Conservation (phyloP, 371 early-diverging fungal genomes). For the Entomophthora muscae region DNA sequence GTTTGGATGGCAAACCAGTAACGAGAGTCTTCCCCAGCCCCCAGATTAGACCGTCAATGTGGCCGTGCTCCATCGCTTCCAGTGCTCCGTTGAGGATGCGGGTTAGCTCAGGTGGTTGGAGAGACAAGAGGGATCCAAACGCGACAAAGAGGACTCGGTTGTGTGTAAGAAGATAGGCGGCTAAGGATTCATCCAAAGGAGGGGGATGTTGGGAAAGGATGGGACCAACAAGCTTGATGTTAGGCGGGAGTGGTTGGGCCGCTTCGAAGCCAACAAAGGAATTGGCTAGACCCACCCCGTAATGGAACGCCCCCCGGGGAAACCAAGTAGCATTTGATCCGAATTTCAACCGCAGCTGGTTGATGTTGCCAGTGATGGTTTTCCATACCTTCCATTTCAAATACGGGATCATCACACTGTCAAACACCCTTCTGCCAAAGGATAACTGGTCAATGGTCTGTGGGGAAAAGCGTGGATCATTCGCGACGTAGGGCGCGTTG, state of each 20-base stretch:
- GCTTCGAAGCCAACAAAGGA: not conserved
- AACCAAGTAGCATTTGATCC: not conserved
- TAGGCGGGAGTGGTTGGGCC: slow-evolving; percentile 1
- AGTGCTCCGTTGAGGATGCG: not conserved
- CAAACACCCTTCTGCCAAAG: not conserved
- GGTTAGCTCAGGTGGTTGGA: not conserved
- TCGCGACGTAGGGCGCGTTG: not conserved
- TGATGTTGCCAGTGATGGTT: not conserved
- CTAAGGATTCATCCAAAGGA: not conserved
- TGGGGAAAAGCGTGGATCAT: not conserved
- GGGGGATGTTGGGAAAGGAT: not conserved
- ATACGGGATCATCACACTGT: not conserved
- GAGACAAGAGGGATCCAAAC: not conserved
- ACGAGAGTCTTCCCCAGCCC: no score
- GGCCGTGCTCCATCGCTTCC: not conserved
- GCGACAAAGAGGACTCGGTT: not conserved
- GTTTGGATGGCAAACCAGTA: not conserved
- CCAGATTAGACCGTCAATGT: slow-evolving; percentile 3
- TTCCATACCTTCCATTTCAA: not conserved
- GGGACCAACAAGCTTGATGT: slow-evolving; percentile 1
- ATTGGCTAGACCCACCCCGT: not conserved
- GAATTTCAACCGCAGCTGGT: not conserved
- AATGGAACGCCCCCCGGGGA: not conserved
- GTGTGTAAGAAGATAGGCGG: not conserved
- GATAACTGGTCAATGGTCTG: not conserved